Evolutionary conservation across 768 basidiomycete genomes (phyloP).

Genomic region (Dioszegia aurantiaca): DNA sequence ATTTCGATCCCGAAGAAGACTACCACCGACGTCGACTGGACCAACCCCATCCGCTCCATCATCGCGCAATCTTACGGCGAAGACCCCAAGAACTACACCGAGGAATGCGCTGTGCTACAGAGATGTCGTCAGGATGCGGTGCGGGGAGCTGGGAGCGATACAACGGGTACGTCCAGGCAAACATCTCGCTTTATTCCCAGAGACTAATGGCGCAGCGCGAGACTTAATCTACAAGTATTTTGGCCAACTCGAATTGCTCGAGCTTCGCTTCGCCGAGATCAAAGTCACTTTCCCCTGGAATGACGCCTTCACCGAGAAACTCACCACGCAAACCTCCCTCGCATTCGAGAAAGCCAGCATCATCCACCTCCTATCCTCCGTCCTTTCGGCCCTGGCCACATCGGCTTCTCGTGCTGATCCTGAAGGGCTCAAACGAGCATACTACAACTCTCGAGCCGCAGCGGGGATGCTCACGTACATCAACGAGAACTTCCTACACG

Average conservation of each 20-base stretch:
- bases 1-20: slow-evolving; percentile 88
- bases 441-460: slow-evolving; percentile 81
- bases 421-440: slow-evolving; percentile 88
- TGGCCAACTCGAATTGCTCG: slow-evolving; percentile 94
- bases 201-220: slow-evolving; percentile 57
- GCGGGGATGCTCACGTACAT: slow-evolving; percentile 98
- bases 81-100: slow-evolving; percentile 78
- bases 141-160: slow-evolving; percentile 89
- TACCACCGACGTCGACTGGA: slow-evolving; percentile 98
- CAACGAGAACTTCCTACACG: slow-evolving; percentile 98
- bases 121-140: slow-evolving; percentile 94
- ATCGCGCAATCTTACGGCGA: slow-evolving; percentile 93
- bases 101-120: slow-evolving; percentile 80
- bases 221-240: slow-evolving; percentile 99
- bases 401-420: slow-evolving; percentile 69
- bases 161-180: slow-evolving; percentile 69
- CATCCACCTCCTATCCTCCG: slow-evolving; percentile 91
- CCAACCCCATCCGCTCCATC: slow-evolving; percentile 74
- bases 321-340: slow-evolving; percentile 90
- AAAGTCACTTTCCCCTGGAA: slow-evolving; percentile 92
- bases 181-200: background rate
- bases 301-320: slow-evolving; percentile 92
- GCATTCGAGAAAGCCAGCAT: slow-evolving; percentile 98
- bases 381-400: slow-evolving; percentile 82
- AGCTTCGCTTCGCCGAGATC: slow-evolving; percentile 93